phyloP scores from a whole-genome alignment of 805 yeast species.

The Pichia kluyveri region DNA sequence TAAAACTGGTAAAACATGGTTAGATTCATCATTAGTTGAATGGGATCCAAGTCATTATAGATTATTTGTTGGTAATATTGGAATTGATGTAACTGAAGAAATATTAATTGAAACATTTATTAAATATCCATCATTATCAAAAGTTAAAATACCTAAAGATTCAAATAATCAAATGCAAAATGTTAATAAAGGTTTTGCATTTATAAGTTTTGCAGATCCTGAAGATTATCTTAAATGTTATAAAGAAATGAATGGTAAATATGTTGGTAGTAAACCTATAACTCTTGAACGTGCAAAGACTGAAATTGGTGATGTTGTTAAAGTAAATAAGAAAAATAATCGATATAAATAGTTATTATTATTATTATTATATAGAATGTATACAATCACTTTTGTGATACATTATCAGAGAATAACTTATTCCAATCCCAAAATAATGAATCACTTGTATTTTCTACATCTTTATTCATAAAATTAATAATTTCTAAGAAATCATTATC shows the following conservation, averaged over 20 bases:
- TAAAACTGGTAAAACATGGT: slow-evolving; percentile 39
- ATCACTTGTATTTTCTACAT: slow-evolving; percentile 1
- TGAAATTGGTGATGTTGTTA: slow-evolving; percentile 19
- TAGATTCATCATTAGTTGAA: slow-evolving; percentile 37
- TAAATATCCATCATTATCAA: slow-evolving; percentile 42
- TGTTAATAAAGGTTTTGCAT: slow-evolving; percentile 60
- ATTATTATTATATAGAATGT: not conserved
- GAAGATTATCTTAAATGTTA: slow-evolving; percentile 64
- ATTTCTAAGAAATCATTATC: slow-evolving; percentile 6
- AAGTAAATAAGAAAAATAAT: not conserved
- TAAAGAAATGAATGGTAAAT: slow-evolving; percentile 69
- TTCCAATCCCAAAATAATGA: slow-evolving; percentile 7
- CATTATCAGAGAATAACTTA: not conserved
- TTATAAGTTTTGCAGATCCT: slow-evolving; percentile 56
- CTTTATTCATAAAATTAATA: slow-evolving; percentile 2
- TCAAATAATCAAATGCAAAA: slow-evolving; percentile 26
- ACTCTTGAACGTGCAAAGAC: slow-evolving; percentile 56
- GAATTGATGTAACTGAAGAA: slow-evolving; percentile 55
- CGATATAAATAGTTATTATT: not conserved
- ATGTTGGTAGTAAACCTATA: slow-evolving; percentile 67
- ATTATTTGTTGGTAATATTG: slow-evolving; percentile 67
- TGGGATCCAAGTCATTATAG: slow-evolving; percentile 70
- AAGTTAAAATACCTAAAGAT: slow-evolving; percentile 54
- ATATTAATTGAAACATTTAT: slow-evolving; percentile 46
- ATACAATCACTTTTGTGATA: not conserved